Evolutionary conservation across 371 early-diverging fungal genomes (phyloP).

Genomic region (Homolaphlyctis polyrhiza): DNA sequence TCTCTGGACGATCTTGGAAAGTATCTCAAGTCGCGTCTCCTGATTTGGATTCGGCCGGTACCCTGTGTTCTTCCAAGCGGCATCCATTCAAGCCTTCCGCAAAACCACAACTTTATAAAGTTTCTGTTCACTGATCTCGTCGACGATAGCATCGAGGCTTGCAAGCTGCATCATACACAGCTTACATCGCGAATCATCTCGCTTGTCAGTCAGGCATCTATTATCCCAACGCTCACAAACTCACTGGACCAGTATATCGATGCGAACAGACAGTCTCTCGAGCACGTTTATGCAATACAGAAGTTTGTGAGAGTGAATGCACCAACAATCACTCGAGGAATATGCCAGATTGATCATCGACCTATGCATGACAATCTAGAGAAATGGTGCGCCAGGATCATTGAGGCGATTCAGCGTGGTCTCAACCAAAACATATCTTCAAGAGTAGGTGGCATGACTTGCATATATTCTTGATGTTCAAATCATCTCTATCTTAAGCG

Average conservation of each 20-base stretch:
- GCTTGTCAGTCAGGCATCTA: neutral
- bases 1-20: neutral
- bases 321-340: neutral
- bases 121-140: neutral
- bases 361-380: neutral
- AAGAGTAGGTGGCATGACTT: neutral
- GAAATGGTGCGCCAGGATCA: neutral
- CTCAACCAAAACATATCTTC: neutral
- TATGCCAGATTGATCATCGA: neutral
- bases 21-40: neutral
- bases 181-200: neutral
- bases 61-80: neutral
- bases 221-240: neutral
- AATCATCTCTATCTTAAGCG: too few species aligned
- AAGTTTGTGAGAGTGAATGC: neutral
- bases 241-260: neutral
- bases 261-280: neutral
- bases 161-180: neutral
- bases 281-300: neutral
- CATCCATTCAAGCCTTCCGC: neutral
- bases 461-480: too few species aligned
- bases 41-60: constrained; percentile 1
- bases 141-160: neutral
- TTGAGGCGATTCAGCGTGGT: neutral
- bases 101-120: constrained; percentile 1